Percentiles rank a stretch among this genome's conserved stretches.
phyloP scores from a whole-genome alignment of 2,329 filamentous ascomycete genomes.

The Fusarium lateritium region DNA sequence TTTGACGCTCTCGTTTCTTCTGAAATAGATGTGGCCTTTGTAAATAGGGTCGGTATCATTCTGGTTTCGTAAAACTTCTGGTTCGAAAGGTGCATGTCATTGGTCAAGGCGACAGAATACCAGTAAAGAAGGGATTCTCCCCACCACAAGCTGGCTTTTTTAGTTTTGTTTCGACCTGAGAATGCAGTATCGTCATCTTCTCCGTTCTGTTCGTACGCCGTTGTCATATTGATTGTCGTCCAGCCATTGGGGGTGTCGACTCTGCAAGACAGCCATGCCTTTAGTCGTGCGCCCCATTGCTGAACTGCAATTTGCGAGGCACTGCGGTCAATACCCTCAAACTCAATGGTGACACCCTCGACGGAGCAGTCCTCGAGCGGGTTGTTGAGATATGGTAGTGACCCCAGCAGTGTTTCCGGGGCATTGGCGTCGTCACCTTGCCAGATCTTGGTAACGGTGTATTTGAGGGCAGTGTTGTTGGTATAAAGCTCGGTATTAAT shows the following conservation, averaged over 20 bases:
- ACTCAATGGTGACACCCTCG: neutral
- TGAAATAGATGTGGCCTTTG: neutral
- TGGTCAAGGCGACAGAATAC: neutral
- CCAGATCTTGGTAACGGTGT: constrained; percentile 4
- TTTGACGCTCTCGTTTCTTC: neutral
- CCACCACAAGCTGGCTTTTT: neutral
- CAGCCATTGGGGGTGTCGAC: neutral
- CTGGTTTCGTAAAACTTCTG: neutral
- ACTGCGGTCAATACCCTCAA: neutral
- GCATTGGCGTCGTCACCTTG: neutral
- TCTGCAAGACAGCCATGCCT: neutral
- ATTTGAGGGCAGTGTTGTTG: neutral
- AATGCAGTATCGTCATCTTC: neutral
- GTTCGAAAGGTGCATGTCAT: neutral
- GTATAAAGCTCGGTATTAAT: neutral
- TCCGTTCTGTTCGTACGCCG: neutral
- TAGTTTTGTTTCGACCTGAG: neutral
- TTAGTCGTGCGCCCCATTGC: neutral
- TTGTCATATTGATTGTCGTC: constrained; percentile 1
- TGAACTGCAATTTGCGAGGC: neutral
- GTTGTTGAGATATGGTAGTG: neutral
- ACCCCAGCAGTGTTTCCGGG: neutral
- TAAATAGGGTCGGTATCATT: neutral
- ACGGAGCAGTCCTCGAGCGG: neutral
- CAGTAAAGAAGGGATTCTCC: neutral